Evolutionary conservation across 176 grass and related monocot genomes (phyloP).

Genomic region (Juncus effusus): DNA sequence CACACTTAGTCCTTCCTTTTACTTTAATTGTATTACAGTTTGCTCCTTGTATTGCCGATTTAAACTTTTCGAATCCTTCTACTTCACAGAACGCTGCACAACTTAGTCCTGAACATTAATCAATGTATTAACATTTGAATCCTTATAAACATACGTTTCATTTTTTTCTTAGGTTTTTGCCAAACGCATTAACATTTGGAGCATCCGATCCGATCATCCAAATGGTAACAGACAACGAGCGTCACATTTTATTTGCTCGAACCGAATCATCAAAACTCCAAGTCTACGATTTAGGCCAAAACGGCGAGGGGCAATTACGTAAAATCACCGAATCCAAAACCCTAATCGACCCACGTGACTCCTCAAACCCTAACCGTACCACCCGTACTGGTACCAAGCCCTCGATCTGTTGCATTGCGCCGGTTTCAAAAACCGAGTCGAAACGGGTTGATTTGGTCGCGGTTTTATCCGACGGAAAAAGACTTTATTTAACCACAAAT

Average conservation of each 20-base stretch:
- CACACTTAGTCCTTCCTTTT: too few species aligned
- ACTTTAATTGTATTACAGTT: neutral
- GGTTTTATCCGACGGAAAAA: constrained; percentile 93
- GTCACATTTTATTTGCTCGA: constrained; percentile 78
- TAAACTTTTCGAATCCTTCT: neutral
- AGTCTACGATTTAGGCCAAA: constrained; percentile 82
- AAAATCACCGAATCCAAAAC: constrained; percentile 94
- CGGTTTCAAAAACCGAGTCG: constrained; percentile 90
- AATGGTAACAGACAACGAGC: constrained; percentile 92
- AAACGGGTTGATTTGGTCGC: constrained; percentile 88
- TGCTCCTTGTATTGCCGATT: neutral
- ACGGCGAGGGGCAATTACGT: constrained; percentile 60
- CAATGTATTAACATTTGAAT: too few species aligned
- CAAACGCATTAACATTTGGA: constrained; percentile 91
- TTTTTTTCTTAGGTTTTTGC: constrained; percentile 72
- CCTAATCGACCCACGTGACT: constrained; percentile 78
- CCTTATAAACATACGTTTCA: neutral
- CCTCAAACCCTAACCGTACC: constrained; percentile 41
- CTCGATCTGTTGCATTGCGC: constrained; percentile 70
- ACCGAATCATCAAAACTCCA: constrained; percentile 88
- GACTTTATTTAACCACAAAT: constrained; percentile 79
- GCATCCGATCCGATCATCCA: constrained; percentile 85
- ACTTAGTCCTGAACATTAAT: too few species aligned
- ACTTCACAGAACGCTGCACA: too few species aligned
- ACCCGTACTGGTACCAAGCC: constrained; percentile 61